Conservation (phyloP, 2,329 filamentous ascomycete genomes). For the Fusarium nurragi region DNA sequence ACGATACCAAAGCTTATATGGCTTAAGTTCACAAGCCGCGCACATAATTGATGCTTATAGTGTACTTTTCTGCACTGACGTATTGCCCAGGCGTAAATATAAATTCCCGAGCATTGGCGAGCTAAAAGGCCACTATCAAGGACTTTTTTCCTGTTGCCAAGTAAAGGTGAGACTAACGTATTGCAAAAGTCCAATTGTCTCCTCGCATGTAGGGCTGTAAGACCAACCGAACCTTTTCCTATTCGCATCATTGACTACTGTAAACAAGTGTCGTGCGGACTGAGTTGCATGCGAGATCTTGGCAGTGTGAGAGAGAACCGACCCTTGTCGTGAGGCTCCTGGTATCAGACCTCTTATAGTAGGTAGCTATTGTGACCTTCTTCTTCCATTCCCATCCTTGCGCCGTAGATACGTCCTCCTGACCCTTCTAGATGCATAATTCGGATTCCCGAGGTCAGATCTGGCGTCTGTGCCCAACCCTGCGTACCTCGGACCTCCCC, state of each 20-base stretch:
- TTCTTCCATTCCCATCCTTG: constrained; percentile 36
- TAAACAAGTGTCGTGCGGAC: neutral
- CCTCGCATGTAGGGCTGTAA: neutral
- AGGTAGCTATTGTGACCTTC: constrained; percentile 32
- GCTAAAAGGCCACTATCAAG: neutral
- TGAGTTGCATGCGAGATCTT: constrained; percentile 17
- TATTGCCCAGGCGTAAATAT: constrained; percentile 2
- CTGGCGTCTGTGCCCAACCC: constrained; percentile 13
- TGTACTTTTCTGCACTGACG: neutral
- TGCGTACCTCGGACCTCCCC: neutral
- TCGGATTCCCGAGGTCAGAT: constrained; percentile 16
- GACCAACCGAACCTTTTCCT: constrained; percentile 3
- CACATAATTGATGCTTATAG: neutral
- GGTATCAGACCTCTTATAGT: constrained; percentile 30
- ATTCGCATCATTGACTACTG: neutral
- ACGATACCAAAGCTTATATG: neutral
- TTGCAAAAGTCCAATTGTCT: constrained; percentile 16
- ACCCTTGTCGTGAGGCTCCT: constrained; percentile 27
- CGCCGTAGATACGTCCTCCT: constrained; percentile 23
- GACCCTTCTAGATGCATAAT: constrained; percentile 2
- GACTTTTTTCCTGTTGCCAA: constrained; percentile 15
- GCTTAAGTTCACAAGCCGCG: neutral
- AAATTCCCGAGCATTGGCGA: constrained; percentile 19
- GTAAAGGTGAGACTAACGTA: constrained; percentile 5
- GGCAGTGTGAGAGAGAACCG: constrained; percentile 7